Evolutionary conservation across 257 asterid species (phyloP).

Genomic region (Asclepias syriaca): DNA sequence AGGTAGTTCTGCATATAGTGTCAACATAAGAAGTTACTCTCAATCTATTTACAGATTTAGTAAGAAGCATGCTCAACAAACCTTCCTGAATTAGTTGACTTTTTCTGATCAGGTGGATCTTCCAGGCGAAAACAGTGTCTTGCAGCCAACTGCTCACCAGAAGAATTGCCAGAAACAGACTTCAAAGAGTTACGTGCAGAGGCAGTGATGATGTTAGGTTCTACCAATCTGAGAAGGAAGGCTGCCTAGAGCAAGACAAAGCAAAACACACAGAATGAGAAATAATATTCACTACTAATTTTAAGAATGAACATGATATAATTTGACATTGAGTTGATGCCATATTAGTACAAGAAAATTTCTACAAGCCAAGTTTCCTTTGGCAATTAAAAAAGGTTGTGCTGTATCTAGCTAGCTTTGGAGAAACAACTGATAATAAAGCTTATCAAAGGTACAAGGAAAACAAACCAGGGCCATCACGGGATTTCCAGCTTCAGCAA

Average conservation of each 20-base stretch:
- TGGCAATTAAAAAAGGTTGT: neutral
- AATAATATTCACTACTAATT: neutral
- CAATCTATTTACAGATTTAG: slow-evolving; percentile 9
- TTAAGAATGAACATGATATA: neutral
- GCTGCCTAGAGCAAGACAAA: slow-evolving; percentile 56
- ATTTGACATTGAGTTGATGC: neutral
- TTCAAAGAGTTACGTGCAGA: slow-evolving; percentile 67
- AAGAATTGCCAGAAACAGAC: slow-evolving; percentile 45
- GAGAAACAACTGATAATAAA: neutral
- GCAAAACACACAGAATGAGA: slow-evolving; percentile 6
- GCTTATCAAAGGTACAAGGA: slow-evolving; percentile 12
- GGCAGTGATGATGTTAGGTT: slow-evolving; percentile 70
- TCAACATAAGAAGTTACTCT: slow-evolving; percentile 24
- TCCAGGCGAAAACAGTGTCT: slow-evolving; percentile 84
- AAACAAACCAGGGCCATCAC: slow-evolving; percentile 87
- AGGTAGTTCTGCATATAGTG: slow-evolving; percentile 49
- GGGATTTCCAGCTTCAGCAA: slow-evolving; percentile 88
- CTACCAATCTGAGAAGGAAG: slow-evolving; percentile 78
- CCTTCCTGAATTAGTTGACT: slow-evolving; percentile 45
- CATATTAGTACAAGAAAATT: neutral
- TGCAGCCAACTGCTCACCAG: slow-evolving; percentile 79
- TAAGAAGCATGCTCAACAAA: slow-evolving; percentile 30
- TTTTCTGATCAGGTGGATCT: slow-evolving; percentile 74
- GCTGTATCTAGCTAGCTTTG: neutral
- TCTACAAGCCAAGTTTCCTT: neutral